Base-by-base conservation (phyloP, 805 yeast species). In the Cyberlindnera subsufficiens region DNA sequence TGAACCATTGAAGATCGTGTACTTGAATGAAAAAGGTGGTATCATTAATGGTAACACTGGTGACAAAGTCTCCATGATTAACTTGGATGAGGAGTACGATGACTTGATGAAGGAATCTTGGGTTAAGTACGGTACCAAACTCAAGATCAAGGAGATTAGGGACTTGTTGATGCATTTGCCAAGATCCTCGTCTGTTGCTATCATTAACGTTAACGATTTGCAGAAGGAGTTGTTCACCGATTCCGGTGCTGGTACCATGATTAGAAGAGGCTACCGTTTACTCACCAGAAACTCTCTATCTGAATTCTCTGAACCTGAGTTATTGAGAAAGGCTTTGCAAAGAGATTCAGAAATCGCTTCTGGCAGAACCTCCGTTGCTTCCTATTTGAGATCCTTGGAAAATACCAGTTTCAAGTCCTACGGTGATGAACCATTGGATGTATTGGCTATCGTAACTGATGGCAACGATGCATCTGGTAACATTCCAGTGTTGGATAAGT, bases 91-190 rank as follows among this genome's bases (percentile, higher is more conserved):
- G 69, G 98, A 93, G 69, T 93, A 85, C 60, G 96, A 90, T 32
- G 86, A 77, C 40, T 72, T 93, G 56, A 71, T 93, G 80, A 84
- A 89, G 64, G 89, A 93, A 67, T 77, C 93, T 27, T 93, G 99
- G 99, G 98, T 93, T 55, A 91, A 93, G 66, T 93, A 91, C 65
- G 99, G 99, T 54, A 93, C 99, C 47, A 93, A 93, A 69, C 76
- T 93, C 64, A 93, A 93, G 72, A 91, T 93, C 64, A 90, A 85
- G 65, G 98, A 93, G 68, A 93, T 93, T 65, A 89, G 87, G 65
- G 99, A 93, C 58, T 75, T 93, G 60, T 77, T 93, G 61, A 91
- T 86, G 68, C 90, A 84, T 62, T 75, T 93, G 63, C 99, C 99
- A 46, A 82, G 98, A 65, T 87, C 97, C 4, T 89, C 97, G 1